phyloP scores from a whole-genome alignment of 257 asterid genomes.

The Misopates orontium region DNA sequence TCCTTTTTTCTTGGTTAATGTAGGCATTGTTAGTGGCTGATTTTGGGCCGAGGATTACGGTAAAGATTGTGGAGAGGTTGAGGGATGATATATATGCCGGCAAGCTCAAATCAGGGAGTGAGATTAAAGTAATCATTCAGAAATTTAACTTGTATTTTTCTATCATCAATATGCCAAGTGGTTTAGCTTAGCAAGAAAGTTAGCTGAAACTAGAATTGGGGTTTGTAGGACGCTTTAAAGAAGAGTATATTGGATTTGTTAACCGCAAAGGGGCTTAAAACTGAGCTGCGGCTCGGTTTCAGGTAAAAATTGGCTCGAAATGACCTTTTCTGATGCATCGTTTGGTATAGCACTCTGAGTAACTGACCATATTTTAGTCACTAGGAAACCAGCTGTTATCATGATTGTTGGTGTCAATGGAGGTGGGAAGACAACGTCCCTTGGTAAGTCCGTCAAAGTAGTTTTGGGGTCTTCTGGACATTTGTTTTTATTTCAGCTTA shows the following conservation, averaged over 20 bases:
- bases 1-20: not conserved
- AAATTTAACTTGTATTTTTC: constrained; percentile 1
- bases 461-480: not conserved
- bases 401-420: constrained; percentile 98
- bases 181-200: constrained; percentile 4
- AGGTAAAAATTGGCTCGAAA: constrained; percentile 48
- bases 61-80: constrained; percentile 87
- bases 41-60: constrained; percentile 90
- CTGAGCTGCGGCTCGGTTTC: constrained; percentile 86
- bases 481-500: not conserved
- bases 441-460: constrained; percentile 55
- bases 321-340: constrained; percentile 5
- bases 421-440: constrained; percentile 98
- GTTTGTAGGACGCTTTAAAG: constrained; percentile 75
- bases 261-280: constrained; percentile 77
- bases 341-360: constrained; percentile 1
- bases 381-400: constrained; percentile 94
- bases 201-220: constrained; percentile 26
- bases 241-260: constrained; percentile 68
- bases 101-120: constrained; percentile 87
- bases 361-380: constrained; percentile 28
- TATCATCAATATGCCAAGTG: not conserved
- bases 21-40: constrained; percentile 86
- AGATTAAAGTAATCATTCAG: constrained; percentile 65
- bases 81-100: constrained; percentile 92